phyloP scores from a whole-genome alignment of 495 filamentous ascomycete genomes.

The Aspergillus indologenus region DNA sequence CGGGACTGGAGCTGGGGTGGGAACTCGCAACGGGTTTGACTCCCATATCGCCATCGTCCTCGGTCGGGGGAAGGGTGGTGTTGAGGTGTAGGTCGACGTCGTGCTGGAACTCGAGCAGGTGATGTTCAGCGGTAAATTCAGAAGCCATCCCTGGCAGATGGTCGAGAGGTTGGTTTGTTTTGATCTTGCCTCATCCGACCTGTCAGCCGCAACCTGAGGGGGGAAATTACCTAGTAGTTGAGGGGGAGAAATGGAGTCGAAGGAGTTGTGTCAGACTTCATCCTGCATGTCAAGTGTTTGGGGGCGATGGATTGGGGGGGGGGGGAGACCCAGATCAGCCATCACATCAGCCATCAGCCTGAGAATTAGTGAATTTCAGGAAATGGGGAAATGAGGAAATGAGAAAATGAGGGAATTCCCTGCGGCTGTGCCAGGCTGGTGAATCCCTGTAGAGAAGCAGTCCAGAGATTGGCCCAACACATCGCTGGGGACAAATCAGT shows the following conservation, averaged over 20 bases:
- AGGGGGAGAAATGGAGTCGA: neutral
- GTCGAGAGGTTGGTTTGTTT: neutral
- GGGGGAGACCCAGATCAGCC: neutral
- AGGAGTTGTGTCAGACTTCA: neutral
- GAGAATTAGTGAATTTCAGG: neutral
- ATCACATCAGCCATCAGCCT: no score
- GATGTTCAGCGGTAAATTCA: neutral
- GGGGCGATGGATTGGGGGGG: no score
- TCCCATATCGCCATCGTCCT: neutral
- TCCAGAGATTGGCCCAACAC: neutral
- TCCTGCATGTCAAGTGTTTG: neutral
- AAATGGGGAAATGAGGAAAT: no score
- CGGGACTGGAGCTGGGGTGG: neutral
- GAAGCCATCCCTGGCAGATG: neutral
- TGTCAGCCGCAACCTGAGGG: neutral
- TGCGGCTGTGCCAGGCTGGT: neutral
- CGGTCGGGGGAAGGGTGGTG: neutral
- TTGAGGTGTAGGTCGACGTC: neutral
- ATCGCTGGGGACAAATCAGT: neutral
- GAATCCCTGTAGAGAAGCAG: neutral
- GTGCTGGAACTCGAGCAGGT: neutral
- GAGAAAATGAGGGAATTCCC: neutral
- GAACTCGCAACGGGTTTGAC: neutral
- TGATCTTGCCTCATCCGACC: neutral
- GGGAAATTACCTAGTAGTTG: neutral